These are phyloP conservation scores for Elsinoe ampelina DNA, from an alignment of 2,329 filamentous ascomycete species.

Conservation along the genomic window DNA sequence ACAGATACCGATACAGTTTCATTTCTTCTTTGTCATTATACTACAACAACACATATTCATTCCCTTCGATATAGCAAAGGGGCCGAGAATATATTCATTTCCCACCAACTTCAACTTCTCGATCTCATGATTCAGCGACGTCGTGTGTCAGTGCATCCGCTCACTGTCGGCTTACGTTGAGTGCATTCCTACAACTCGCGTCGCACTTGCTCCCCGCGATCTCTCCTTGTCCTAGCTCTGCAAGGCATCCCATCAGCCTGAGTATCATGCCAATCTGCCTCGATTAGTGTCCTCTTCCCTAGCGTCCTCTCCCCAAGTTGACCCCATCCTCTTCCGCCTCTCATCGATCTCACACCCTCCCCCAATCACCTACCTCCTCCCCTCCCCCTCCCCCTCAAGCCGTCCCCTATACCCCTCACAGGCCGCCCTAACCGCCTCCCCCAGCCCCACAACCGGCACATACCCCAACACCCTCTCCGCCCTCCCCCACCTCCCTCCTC, in stretches of 20 bases:
- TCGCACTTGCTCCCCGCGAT: too few relatives aligned
- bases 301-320: background rate
- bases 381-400: background rate
- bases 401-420: slow-evolving; percentile 32
- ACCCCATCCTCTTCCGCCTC: too few relatives aligned
- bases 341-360: background rate
- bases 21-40: slow-evolving; percentile 5
- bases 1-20: slow-evolving; percentile 10
- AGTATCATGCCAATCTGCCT: too few relatives aligned
- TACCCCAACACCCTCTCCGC: too few relatives aligned
- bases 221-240: too few relatives aligned
- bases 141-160: too few relatives aligned
- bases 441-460: too few relatives aligned
- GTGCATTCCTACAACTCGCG: too few relatives aligned
- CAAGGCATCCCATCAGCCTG: too few relatives aligned
- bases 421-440: slow-evolving; percentile 42
- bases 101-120: background rate
- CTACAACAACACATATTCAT: background rate
- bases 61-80: background rate
- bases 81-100: background rate
- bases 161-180: too few relatives aligned
- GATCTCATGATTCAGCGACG: background rate
- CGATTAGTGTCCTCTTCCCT: background rate
- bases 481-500: too few relatives aligned
- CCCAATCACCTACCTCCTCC: background rate